Evolutionary conservation across 2,329 filamentous ascomycete species (phyloP).

Genomic region (Ophiobolus disseminans): DNA sequence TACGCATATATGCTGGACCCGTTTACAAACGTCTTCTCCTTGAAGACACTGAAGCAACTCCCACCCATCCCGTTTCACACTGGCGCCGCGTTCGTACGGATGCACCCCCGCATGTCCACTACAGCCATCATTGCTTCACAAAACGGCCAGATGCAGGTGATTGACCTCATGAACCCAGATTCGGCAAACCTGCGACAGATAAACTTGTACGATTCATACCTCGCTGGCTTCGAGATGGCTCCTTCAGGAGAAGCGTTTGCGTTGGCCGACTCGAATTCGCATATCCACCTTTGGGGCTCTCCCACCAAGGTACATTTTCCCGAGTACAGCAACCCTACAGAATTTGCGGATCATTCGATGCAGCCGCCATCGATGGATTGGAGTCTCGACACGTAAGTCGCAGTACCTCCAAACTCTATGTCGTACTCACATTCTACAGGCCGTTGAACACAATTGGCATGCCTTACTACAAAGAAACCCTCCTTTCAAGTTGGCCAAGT

Average conservation of each 20-base stretch:
- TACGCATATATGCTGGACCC: conserved; percentile 85
- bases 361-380: conserved; percentile 70
- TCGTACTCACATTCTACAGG: conserved; percentile 50
- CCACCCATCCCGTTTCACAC: conserved; percentile 91
- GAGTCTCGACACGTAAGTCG: conserved; percentile 70
- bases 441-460: conserved; percentile 87
- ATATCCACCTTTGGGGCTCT: conserved; percentile 87
- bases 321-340: conserved; percentile 75
- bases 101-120: conserved; percentile 95
- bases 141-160: conserved; percentile 90
- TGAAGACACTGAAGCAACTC: conserved; percentile 87
- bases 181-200: conserved; percentile 84
- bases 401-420: neutral
- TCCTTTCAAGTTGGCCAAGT: conserved; percentile 89
- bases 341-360: conserved; percentile 72
- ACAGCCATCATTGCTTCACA: conserved; percentile 94
- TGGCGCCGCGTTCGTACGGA: conserved; percentile 90
- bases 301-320: conserved; percentile 86
- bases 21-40: conserved; percentile 92
- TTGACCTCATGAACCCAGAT: conserved; percentile 93
- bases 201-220: conserved; percentile 72
- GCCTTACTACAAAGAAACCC: conserved; percentile 87
- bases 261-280: conserved; percentile 78
- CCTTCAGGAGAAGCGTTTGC: conserved; percentile 86
- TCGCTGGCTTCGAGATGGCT: conserved; percentile 84